A percentile compares a stretch with the other conserved stretches of the same genome.
Conservation (phyloP, 257 asterid genomes). For the Nicotiana otophora region DNA sequence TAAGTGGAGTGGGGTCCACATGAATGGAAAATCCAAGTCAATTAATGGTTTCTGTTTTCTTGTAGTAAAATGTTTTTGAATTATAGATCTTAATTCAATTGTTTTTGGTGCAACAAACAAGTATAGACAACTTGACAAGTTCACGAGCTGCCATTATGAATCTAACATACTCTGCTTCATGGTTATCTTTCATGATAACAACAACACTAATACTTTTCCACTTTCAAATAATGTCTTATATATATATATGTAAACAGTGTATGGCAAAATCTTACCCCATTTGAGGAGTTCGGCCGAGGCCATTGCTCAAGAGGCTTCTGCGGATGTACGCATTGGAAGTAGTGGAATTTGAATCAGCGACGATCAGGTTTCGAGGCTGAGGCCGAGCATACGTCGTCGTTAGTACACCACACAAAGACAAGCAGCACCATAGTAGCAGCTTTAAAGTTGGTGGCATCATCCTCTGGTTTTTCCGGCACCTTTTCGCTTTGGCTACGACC, state of each 20-base stretch:
- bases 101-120: not conserved
- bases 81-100: not conserved
- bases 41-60: not conserved
- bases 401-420: not conserved
- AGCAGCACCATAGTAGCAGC: not conserved
- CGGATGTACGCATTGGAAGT: not conserved
- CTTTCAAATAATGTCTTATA: not conserved
- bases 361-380: not conserved
- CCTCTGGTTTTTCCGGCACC: not conserved
- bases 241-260: not conserved
- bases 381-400: not conserved
- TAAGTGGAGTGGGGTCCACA: not conserved
- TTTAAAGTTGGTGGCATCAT: not conserved
- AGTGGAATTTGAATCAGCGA: not conserved
- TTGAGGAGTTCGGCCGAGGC: slow-evolving; percentile 70
- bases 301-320: slow-evolving; percentile 42
- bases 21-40: not conserved
- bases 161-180: not conserved
- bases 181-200: not conserved
- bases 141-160: not conserved
- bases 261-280: slow-evolving; percentile 54
- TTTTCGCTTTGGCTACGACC: not conserved
- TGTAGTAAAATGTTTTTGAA: not conserved
- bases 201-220: not conserved
- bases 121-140: not conserved